These are phyloP conservation scores for Teratosphaeria zuluensis DNA, from an alignment of 2,329 filamentous ascomycete species.

Conservation along the genomic window DNA sequence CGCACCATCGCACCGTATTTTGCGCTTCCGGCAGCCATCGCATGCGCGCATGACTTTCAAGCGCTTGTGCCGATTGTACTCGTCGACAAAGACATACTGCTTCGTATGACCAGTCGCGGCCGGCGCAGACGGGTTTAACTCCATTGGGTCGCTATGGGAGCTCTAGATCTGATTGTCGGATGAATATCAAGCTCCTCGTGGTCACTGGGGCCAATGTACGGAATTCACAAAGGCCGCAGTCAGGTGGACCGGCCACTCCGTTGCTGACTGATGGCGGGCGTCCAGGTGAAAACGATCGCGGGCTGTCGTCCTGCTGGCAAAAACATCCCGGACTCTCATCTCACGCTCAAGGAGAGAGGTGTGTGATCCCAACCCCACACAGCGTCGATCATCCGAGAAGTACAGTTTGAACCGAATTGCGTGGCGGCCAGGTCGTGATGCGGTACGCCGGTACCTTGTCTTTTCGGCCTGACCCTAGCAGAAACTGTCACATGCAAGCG, in stretches of 20 bases:
- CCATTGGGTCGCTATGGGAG: conserved; percentile 2
- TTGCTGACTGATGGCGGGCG: neutral
- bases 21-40: conserved; percentile 85
- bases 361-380: conserved; percentile 3
- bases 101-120: conserved; percentile 66
- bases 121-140: conserved; percentile 11
- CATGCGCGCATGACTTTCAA: conserved; percentile 97
- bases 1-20: conserved; percentile 96
- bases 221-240: neutral
- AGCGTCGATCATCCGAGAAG: conserved; percentile 3
- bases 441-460: neutral
- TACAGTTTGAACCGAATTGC: conserved; percentile 1
- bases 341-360: neutral
- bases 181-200: neutral
- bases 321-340: conserved; percentile 3
- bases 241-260: conserved; percentile 1
- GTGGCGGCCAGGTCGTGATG: neutral
- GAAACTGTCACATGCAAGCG: conserved; percentile 1
- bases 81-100: conserved; percentile 98
- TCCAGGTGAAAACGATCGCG: neutral
- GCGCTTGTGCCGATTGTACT: conserved; percentile 95
- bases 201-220: neutral
- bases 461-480: neutral
- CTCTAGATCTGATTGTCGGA: neutral
- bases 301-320: neutral